These are phyloP conservation scores for Camellia sinensis DNA, from an alignment of 148 eudicot species.

Conservation along the genomic window DNA sequence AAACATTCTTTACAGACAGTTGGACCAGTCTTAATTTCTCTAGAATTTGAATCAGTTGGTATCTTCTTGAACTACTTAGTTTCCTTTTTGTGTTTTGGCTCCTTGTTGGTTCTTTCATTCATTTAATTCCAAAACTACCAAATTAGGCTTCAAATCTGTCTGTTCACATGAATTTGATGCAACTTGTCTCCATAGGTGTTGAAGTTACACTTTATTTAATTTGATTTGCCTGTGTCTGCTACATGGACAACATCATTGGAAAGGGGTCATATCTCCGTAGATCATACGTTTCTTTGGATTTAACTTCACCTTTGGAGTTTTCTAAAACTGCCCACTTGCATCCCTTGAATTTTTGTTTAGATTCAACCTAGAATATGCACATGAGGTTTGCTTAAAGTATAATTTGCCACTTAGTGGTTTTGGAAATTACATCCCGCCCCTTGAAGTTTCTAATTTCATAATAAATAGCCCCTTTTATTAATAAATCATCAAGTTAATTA, in stretches of 20 bases:
- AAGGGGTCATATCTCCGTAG: background rate
- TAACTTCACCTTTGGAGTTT: background rate
- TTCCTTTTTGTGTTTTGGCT: background rate
- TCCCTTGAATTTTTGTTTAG: background rate
- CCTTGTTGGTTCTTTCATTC: background rate
- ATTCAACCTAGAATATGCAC: background rate
- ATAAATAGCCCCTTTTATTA: no score
- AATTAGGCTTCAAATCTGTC: background rate
- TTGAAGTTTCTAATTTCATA: no score
- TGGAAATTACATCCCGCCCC: no score
- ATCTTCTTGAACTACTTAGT: background rate
- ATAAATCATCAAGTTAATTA: no score
- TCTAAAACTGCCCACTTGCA: no score
- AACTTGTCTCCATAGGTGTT: background rate
- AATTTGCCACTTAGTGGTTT: no score
- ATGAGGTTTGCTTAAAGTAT: background rate
- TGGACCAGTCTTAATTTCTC: background rate
- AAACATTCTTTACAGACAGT: background rate
- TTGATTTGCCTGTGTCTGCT: background rate
- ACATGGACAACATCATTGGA: background rate
- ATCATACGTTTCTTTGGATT: background rate
- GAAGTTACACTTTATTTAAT: background rate
- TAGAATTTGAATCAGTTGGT: background rate
- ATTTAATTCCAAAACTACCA: background rate
- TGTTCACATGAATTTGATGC: background rate